Evolutionary conservation across 192 early-diverging fungal species (phyloP).

Genomic region (Coemansia sp.): DNA sequence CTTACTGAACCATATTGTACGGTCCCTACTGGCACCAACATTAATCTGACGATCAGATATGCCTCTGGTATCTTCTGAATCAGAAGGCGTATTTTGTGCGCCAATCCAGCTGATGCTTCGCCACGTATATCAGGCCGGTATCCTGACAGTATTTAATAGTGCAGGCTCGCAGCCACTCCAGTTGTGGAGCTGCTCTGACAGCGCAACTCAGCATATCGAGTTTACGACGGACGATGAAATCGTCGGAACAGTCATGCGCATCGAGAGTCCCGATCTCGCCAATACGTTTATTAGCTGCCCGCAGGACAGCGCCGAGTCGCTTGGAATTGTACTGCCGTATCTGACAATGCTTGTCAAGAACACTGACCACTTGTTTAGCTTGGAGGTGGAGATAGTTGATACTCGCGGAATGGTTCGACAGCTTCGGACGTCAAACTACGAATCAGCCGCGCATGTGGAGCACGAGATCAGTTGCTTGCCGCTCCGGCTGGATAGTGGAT

Average conservation of each 20-base stretch:
- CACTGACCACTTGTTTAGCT: conserved; percentile 82
- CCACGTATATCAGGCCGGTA: conserved; percentile 33
- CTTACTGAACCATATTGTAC: no score
- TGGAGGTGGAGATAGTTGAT: conserved; percentile 87
- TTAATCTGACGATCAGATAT: no score
- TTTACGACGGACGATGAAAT: conserved; percentile 6
- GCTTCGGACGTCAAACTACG: conserved; percentile 84
- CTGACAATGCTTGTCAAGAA: conserved; percentile 87
- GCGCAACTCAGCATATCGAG: not conserved
- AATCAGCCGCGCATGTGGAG: conserved; percentile 10
- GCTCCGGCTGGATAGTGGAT: conserved; percentile 86
- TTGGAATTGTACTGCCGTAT: conserved; percentile 90
- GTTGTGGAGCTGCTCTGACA: conserved; percentile 15
- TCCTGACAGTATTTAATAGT: conserved; percentile 39
- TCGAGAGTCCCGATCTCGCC: conserved; percentile 60
- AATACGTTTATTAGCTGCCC: conserved; percentile 90
- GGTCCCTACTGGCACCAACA: no score
- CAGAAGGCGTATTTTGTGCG: no score
- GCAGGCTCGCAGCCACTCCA: conserved; percentile 29
- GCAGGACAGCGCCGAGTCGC: conserved; percentile 61
- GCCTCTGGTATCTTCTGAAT: no score
- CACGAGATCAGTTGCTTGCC: conserved; percentile 84
- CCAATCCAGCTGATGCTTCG: conserved; percentile 33
- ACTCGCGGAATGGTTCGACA: conserved; percentile 74
- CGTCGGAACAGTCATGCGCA: conserved; percentile 3